Percentiles rank a stretch among this genome's conserved stretches.
phyloP scores from a whole-genome alignment of 2,329 filamentous ascomycete genomes.

The Exophiala phaeomuriformis region DNA sequence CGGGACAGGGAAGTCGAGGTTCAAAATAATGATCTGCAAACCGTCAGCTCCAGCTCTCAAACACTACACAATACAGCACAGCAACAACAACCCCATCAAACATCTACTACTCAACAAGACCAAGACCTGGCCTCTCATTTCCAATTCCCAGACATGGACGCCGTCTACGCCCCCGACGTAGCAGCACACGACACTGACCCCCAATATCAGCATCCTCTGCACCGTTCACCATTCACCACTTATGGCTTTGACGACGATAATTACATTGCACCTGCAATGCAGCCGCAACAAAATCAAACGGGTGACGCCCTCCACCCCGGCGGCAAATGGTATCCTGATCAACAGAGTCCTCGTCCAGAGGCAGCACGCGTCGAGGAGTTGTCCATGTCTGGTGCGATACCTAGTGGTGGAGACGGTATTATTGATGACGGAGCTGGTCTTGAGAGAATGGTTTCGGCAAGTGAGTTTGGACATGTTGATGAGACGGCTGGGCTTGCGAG shows the following conservation, averaged over 20 bases:
- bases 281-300: slow-evolving; percentile 12
- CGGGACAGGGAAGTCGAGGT: slow-evolving; percentile 65
- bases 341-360: slow-evolving; percentile 8
- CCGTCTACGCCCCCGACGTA: slow-evolving; percentile 19
- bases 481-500: slow-evolving; percentile 12
- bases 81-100: not conserved
- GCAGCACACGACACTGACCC: not conserved
- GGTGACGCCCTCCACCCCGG: slow-evolving; percentile 42
- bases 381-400: slow-evolving; percentile 11
- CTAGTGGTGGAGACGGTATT: not conserved
- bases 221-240: slow-evolving; percentile 13
- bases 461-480: slow-evolving; percentile 13
- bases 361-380: slow-evolving; percentile 2
- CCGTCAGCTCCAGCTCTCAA: slow-evolving; percentile 26
- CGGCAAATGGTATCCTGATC: slow-evolving; percentile 39
- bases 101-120: not conserved
- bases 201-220: no score
- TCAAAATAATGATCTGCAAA: slow-evolving; percentile 61
- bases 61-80: not conserved
- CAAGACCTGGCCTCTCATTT: slow-evolving; percentile 14
- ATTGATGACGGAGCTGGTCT: not conserved
- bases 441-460: slow-evolving; percentile 13
- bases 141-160: slow-evolving; percentile 26
- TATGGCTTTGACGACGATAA: slow-evolving; percentile 18
- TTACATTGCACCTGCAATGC: slow-evolving; percentile 7